Evolutionary conservation across 305 asterid species (phyloP).

Genomic region (Fraxinus floribunda): DNA sequence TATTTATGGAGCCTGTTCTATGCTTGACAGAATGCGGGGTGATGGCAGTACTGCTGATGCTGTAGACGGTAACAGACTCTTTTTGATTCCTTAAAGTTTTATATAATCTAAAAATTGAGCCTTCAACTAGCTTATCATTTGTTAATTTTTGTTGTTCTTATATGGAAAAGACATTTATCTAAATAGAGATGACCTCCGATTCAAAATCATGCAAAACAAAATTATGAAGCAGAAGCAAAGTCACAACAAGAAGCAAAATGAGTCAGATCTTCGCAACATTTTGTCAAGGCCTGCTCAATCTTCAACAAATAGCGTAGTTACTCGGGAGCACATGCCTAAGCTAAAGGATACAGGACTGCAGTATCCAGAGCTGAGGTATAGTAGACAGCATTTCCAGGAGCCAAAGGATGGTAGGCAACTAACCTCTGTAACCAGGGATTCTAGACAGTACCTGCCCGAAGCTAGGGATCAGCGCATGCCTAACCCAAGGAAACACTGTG

Average conservation of each 20-base stretch:
- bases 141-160: conserved; percentile 23
- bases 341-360: conserved; percentile 32
- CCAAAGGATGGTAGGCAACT: conserved; percentile 41
- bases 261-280: conserved; percentile 65
- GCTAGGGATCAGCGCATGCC: conserved; percentile 26
- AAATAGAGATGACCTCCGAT: conserved; percentile 70
- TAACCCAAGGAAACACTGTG: conserved; percentile 43
- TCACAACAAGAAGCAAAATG: conserved; percentile 49
- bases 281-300: conserved; percentile 84
- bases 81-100: conserved; percentile 18
- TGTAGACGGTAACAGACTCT: conserved; percentile 51
- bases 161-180: conserved; percentile 52
- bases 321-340: conserved; percentile 40
- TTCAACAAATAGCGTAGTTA: conserved; percentile 41
- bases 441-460: conserved; percentile 31
- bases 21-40: conserved; percentile 56
- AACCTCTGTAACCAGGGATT: conserved; percentile 28
- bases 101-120: conserved; percentile 13
- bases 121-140: conserved; percentile 21
- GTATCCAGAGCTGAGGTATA: conserved; percentile 34
- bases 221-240: conserved; percentile 34
- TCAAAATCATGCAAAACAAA: conserved; percentile 63
- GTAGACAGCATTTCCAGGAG: conserved; percentile 28
- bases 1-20: conserved; percentile 14
- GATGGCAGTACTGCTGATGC: conserved; percentile 44